These are phyloP conservation scores for Fusarium sororula DNA, from an alignment of 2,329 filamentous ascomycete genomes.

Conservation along the genomic window DNA sequence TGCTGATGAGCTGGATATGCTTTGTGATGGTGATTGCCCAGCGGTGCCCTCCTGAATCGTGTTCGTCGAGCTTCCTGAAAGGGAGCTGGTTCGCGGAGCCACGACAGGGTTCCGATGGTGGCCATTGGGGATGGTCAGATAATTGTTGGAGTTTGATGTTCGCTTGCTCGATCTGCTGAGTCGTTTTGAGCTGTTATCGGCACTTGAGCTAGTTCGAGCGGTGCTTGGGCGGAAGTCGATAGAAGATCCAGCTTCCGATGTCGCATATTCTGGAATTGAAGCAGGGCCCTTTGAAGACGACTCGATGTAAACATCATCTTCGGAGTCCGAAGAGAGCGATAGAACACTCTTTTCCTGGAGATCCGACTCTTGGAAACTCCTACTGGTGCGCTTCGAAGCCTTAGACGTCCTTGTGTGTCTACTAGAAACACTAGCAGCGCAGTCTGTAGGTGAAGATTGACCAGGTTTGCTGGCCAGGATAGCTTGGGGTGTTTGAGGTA, in stretches of 20 bases:
- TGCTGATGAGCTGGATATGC: conserved; percentile 51
- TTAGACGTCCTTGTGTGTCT: conserved; percentile 65
- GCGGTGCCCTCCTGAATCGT: conserved; percentile 37
- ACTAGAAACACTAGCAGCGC: conserved; percentile 63
- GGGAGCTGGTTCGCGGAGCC: conserved; percentile 38
- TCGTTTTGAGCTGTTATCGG: conserved; percentile 38
- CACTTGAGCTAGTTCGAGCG: conserved; percentile 37
- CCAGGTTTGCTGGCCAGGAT: conserved; percentile 32
- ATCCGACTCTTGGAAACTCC: conserved; percentile 60
- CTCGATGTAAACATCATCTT: conserved; percentile 51
- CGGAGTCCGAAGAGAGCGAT: conserved; percentile 66
- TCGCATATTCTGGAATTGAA: conserved; percentile 40
- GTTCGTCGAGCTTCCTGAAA: conserved; percentile 39
- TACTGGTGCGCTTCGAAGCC: conserved; percentile 58
- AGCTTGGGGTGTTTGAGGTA: conserved; percentile 38
- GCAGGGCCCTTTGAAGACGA: conserved; percentile 36
- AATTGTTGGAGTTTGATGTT: conserved; percentile 53
- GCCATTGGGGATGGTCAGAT: conserved; percentile 52
- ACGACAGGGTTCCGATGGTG: conserved; percentile 24
- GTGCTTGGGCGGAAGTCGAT: conserved; percentile 35
- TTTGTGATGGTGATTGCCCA: conserved; percentile 38
- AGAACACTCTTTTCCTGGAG: conserved; percentile 64
- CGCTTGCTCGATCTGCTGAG: conserved; percentile 50
- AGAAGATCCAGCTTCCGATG: conserved; percentile 38
- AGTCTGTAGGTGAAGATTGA: conserved; percentile 50